These are phyloP conservation scores for Ophiocordyceps camponoti-rufipedis DNA, from an alignment of 2,329 filamentous ascomycete genomes.

Conservation along the genomic window DNA sequence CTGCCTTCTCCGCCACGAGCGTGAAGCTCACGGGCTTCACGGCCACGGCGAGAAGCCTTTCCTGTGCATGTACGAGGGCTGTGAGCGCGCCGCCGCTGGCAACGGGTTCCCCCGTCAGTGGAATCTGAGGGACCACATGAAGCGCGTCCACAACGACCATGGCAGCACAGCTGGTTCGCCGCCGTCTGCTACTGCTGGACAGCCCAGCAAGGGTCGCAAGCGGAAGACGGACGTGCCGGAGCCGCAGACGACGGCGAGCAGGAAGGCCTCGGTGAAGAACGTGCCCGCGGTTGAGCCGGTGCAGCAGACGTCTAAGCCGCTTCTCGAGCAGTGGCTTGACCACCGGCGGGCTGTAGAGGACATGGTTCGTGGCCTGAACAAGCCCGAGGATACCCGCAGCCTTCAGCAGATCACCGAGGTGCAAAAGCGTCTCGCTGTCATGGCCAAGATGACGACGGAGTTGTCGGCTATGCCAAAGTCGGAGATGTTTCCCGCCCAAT, in stretches of 20 bases:
- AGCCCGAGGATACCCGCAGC: conserved; percentile 33
- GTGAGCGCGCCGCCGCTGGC: conserved; percentile 63
- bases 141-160: conserved; percentile 64
- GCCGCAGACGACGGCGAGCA: conserved; percentile 17
- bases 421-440: conserved; percentile 29
- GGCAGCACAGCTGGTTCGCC: conserved; percentile 24
- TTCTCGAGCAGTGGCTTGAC: conserved; percentile 38
- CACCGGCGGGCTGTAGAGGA: conserved; percentile 45
- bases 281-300: conserved; percentile 15
- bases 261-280: conserved; percentile 30
- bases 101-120: conserved; percentile 89
- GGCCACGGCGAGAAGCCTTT: conserved; percentile 87
- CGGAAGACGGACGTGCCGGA: conserved; percentile 35
- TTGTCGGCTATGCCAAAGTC: conserved; percentile 8
- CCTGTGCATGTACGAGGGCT: conserved; percentile 73
- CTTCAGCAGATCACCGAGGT: conserved; percentile 33
- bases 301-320: conserved; percentile 17
- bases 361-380: conserved; percentile 30
- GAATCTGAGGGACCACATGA: conserved; percentile 96
- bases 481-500: conserved; percentile 5
- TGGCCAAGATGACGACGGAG: conserved; percentile 29
- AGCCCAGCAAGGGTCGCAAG: conserved; percentile 33
- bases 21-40: conserved; percentile 89
- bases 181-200: conserved; percentile 11
- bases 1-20: conserved; percentile 83